Evolutionary conservation across 371 early-diverging fungal species (phyloP), one percentile per base, ranked within the genome.

Genomic region (Circinella umbellata): DNA sequence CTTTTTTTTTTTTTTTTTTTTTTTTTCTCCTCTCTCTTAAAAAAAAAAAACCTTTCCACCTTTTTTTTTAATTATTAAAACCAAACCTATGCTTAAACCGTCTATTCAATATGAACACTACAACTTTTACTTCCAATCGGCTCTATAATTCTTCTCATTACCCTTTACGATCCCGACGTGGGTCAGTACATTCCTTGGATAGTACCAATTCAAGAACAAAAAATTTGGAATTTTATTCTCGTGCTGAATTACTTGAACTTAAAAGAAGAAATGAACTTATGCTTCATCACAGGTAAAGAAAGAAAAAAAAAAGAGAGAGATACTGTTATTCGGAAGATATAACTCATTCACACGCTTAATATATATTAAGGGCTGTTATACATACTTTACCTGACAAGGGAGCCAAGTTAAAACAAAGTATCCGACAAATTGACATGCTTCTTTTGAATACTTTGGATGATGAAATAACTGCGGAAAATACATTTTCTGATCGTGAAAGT

Each of bases 301-400:
- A n/a, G n/a, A n/a, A n/a, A n/a, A n/a, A n/a, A n/a, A n/a, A n/a
- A n/a, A n/a, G n/a, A n/a, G n/a, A 48, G 27, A 27, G 2, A 27
- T 27, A 27, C 1, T 27, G 27, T 0, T 27, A n/a, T 27, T 27
- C 27, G 27, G 27, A 27, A 27, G 27, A 27, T 27, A 27, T 27
- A 27, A 27, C 27, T 27, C 0, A 27, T 27, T 27, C 27, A 27
- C 27, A 27, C 27, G 27, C 2, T 27, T 27, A 27, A 27, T 27
- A 27, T 27, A 27, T 27, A n/a, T 27, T 1, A 27, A 51, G 51
- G 51, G 2, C 67, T 3, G 67, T 66, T 3, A 42, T 66, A 10
- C 38, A 59, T 20, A 66, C 67, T 18, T 36, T 66, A 5, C 67
- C 67, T 13, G 67, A 66, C 59, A 66, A 66, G n/a, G 67, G 67